Percentiles rank a stretch among this genome's conserved stretches.
phyloP scores from a whole-genome alignment of 1,139 yeast species.

The Hyphopichia fennica region DNA sequence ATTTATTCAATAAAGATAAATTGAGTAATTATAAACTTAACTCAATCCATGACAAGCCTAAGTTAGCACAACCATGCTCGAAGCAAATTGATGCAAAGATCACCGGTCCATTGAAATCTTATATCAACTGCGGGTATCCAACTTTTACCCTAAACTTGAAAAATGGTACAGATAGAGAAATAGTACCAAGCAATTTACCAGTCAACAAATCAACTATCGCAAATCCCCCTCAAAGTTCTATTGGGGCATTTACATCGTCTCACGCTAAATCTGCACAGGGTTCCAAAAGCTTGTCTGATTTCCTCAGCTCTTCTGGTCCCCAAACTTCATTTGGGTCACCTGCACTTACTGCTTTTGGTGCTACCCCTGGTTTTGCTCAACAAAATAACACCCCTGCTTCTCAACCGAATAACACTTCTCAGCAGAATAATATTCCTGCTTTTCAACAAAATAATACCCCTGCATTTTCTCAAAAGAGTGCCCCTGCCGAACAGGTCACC shows the following conservation, averaged over 20 bases:
- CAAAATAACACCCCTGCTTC: not conserved
- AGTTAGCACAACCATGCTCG: constrained; percentile 58
- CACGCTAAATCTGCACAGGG: not conserved
- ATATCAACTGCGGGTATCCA: constrained; percentile 41
- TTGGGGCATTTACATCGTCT: not conserved
- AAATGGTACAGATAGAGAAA: constrained; percentile 6
- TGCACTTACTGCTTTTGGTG: not conserved
- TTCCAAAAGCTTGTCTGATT: not conserved
- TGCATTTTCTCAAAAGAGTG: not conserved
- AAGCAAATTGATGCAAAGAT: constrained; percentile 51
- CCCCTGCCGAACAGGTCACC: too few species aligned
- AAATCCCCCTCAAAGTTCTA: not conserved
- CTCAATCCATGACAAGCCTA: constrained; percentile 47
- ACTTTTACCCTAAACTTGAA: constrained; percentile 25
- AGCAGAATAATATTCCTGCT: too few species aligned
- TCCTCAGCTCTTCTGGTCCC: not conserved
- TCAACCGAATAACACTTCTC: not conserved
- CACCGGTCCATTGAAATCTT: constrained; percentile 26
- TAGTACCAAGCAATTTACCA: not conserved
- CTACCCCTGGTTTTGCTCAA: not conserved
- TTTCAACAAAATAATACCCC: not conserved
- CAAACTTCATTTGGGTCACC: not conserved
- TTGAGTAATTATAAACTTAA: constrained; percentile 42
- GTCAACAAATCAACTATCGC: not conserved
- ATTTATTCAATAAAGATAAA: constrained; percentile 53